A percentile compares a stretch with the other conserved stretches of the same genome.
Conservation (phyloP, 192 early-diverging fungal genomes). For the Linnemannia exigua region DNA sequence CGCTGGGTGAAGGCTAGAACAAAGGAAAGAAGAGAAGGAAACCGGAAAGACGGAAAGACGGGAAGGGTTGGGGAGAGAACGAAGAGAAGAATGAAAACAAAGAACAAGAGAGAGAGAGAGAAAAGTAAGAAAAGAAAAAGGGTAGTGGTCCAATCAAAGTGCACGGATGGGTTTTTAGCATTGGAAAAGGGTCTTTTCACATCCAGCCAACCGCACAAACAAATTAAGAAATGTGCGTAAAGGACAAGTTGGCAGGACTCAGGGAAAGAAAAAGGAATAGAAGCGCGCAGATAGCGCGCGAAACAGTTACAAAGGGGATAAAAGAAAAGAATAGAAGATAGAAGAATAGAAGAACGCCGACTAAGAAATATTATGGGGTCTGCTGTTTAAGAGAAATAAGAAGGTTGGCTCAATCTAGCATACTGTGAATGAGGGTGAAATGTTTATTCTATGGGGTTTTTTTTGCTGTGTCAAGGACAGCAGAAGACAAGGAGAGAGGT, state of each 20-base stretch:
- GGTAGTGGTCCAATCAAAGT: background rate
- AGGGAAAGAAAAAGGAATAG: background rate
- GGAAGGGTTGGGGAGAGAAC: background rate
- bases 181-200: background rate
- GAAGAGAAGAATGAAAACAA: no score
- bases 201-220: background rate
- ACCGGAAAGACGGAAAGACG: background rate
- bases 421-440: no score
- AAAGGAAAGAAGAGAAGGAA: slow-evolving; percentile 1
- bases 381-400: no score
- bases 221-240: background rate
- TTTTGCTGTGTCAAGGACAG: no score
- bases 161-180: background rate
- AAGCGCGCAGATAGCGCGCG: background rate
- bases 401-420: no score
- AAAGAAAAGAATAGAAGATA: background rate
- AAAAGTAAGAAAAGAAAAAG: background rate
- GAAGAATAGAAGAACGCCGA: background rate
- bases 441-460: no score
- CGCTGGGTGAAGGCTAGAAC: background rate
- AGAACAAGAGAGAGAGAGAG: background rate
- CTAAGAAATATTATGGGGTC: no score
- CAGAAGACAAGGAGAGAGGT: no score
- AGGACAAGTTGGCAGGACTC: background rate
- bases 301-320: background rate